Conservation (phyloP, 2,329 filamentous ascomycete genomes). For the Dothiorella sarmentorum region DNA sequence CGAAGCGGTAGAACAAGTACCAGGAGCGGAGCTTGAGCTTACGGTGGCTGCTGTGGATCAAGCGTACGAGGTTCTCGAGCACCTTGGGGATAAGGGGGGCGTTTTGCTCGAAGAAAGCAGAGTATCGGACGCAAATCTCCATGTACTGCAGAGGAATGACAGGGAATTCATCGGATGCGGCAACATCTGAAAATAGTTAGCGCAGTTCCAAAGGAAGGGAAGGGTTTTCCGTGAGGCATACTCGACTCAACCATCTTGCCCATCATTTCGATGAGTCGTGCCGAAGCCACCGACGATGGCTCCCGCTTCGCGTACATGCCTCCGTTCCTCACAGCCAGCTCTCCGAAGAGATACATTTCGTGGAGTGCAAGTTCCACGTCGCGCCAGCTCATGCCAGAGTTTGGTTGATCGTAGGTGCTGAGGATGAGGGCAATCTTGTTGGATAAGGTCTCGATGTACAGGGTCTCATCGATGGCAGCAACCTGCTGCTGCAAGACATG, state of each 20-base stretch:
- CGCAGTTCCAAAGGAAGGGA: no score
- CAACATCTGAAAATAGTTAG: slow-evolving; percentile 59
- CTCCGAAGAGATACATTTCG: slow-evolving; percentile 94
- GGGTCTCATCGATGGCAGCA: slow-evolving; percentile 78
- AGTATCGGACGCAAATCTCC: slow-evolving; percentile 96
- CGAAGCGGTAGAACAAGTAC: slow-evolving; percentile 93
- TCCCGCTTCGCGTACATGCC: slow-evolving; percentile 83
- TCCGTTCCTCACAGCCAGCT: slow-evolving; percentile 83
- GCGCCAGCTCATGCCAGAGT: slow-evolving; percentile 78
- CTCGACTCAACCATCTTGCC: slow-evolving; percentile 89
- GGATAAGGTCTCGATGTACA: slow-evolving; percentile 86
- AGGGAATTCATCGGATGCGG: slow-evolving; percentile 74
- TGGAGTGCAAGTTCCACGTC: slow-evolving; percentile 91
- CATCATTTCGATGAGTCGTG: slow-evolving; percentile 89
- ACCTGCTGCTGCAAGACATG: slow-evolving; percentile 91
- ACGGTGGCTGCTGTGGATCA: slow-evolving; percentile 83
- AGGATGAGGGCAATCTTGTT: slow-evolving; percentile 83
- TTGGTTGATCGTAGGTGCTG: slow-evolving; percentile 58
- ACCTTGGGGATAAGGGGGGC: slow-evolving; percentile 77
- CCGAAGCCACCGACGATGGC: slow-evolving; percentile 73
- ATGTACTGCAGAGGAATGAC: slow-evolving; percentile 94
- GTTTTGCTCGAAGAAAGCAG: slow-evolving; percentile 85
- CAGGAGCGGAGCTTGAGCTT: slow-evolving; percentile 88
- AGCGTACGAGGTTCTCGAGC: slow-evolving; percentile 83
- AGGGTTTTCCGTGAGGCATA: slow-evolving; percentile 43